Evolutionary conservation across 495 filamentous ascomycete species (phyloP).

Genomic region (Xylaria intraflava): DNA sequence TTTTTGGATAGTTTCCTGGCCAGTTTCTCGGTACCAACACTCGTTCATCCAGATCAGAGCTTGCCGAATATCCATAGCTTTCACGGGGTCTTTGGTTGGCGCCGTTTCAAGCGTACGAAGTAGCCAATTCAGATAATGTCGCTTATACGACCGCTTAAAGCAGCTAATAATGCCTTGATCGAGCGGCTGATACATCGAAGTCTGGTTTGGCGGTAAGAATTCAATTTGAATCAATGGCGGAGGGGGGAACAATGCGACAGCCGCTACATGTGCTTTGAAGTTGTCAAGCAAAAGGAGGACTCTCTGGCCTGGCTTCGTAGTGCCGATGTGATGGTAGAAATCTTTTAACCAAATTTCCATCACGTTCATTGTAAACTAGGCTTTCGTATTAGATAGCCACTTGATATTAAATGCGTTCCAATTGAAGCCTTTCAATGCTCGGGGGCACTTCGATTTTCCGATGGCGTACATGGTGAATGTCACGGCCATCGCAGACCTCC

Average conservation of each 20-base stretch:
- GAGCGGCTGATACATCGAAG: constrained; percentile 22
- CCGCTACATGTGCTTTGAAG: constrained; percentile 23
- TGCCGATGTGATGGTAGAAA: constrained; percentile 25
- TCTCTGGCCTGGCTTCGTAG: constrained; percentile 11
- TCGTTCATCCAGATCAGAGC: not conserved
- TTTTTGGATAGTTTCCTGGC: not conserved
- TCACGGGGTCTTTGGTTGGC: not conserved
- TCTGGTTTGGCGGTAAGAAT: constrained; percentile 27
- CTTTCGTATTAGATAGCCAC: constrained; percentile 24
- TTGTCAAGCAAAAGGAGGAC: constrained; percentile 29
- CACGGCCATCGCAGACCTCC: too few relatives aligned
- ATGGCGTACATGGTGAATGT: constrained; percentile 25
- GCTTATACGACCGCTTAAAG: constrained; percentile 24
- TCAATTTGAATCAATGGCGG: constrained; percentile 16
- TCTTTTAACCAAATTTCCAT: constrained; percentile 23
- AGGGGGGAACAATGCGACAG: constrained; percentile 7
- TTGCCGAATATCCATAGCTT: not conserved
- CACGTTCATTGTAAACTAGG: constrained; percentile 26
- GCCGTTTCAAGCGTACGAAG: not conserved
- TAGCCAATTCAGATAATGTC: constrained; percentile 18
- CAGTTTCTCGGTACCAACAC: not conserved
- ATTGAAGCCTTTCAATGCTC: constrained; percentile 14
- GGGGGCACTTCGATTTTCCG: constrained; percentile 20
- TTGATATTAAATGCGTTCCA: constrained; percentile 16
- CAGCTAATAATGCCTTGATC: constrained; percentile 28